Evolutionary conservation across 768 basidiomycete genomes (phyloP), one percentile per base, ranked within the genome.

Genomic region (Boletus speciosus): DNA sequence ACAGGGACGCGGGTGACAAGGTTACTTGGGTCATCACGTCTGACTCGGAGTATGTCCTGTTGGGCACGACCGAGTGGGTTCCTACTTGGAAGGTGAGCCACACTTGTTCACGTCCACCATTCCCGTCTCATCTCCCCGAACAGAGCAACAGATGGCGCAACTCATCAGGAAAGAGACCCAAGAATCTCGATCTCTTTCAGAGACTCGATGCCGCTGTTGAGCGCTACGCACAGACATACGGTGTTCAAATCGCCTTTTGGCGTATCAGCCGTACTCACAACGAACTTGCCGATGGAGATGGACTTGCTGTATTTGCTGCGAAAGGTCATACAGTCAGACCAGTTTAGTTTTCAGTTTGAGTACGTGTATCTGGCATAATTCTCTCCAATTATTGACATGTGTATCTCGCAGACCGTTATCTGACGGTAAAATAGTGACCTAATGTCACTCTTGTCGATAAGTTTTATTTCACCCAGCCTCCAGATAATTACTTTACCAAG

Each of bases 21-120:
- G 34, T 42, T 3, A 52, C 56, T 10, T 57, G 54, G 51, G 58
- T 69, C 41, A 54, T 74, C 55, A 64, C 66, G 10, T 64, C 68
- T 5, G 71, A 74, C 55, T 73, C 71, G 1, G 71, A 72, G 51
- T 73, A 73, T 40, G 70, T 74, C 16, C 66, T 69, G 34, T 64
- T 61, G 38, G 73, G 70, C 4, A 70, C 73, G 45, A 71, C 72
- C 1, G 65, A 74, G 54, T 73, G 69, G 70, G 56, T 70, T 44
- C 70, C 66, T 4, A n/a, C 31, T 31, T 75, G 71, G 71, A 66
- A 67, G 64, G 71, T 67, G 16, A 44, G 46, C 25, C 16, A 15
- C 6, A 7, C 4, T 10, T 9, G 29, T 34, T n/a, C 1, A 6
- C 11, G 8, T 25, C 3, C 16, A 12, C n/a, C n/a, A n/a, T 14